Evolutionary conservation across 2,329 filamentous ascomycete genomes (phyloP).

Genomic region (Trichoderma polysporum): DNA sequence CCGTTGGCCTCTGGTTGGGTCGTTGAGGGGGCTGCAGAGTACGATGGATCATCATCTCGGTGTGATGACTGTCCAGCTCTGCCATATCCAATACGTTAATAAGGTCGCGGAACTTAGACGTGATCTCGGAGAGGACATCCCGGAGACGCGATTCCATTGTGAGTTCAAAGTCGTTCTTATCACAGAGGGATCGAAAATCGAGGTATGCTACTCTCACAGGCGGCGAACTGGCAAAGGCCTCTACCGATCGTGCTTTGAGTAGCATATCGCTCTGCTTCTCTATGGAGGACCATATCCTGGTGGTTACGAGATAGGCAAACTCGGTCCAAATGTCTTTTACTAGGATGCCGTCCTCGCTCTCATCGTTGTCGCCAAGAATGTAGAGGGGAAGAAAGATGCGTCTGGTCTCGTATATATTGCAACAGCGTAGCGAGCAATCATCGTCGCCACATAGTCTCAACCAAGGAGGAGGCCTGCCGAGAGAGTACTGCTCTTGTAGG

Average conservation of each 20-base stretch:
- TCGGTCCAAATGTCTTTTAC: slow-evolving; percentile 24
- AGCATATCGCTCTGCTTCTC: slow-evolving; percentile 7
- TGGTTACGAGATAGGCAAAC: slow-evolving; percentile 25
- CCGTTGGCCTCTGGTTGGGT: not conserved
- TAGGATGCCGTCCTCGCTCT: slow-evolving; percentile 16
- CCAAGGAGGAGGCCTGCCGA: slow-evolving; percentile 25
- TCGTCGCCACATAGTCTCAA: slow-evolving; percentile 25
- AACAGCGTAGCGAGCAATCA: slow-evolving; percentile 21
- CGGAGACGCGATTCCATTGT: not conserved
- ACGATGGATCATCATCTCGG: not conserved
- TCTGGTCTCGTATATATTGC: slow-evolving; percentile 7
- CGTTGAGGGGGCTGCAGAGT: not conserved
- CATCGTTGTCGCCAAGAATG: slow-evolving; percentile 11
- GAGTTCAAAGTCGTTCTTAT: not conserved
- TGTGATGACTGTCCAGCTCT: not conserved
- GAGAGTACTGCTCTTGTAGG: slow-evolving; percentile 24
- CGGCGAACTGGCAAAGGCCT: slow-evolving; percentile 30
- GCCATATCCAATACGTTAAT: not conserved
- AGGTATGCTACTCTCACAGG: slow-evolving; percentile 29
- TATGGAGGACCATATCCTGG: not conserved
- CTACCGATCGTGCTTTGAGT: slow-evolving; percentile 23
- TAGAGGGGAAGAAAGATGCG: not conserved
- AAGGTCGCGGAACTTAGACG: not conserved
- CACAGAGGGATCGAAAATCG: slow-evolving; percentile 19
- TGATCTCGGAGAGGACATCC: not conserved